Percentiles rank a stretch among this genome's conserved stretches.
These are phyloP conservation scores for Gastrodia elata DNA, from an alignment of 106 monocot genomes.

Conservation along the genomic window DNA sequence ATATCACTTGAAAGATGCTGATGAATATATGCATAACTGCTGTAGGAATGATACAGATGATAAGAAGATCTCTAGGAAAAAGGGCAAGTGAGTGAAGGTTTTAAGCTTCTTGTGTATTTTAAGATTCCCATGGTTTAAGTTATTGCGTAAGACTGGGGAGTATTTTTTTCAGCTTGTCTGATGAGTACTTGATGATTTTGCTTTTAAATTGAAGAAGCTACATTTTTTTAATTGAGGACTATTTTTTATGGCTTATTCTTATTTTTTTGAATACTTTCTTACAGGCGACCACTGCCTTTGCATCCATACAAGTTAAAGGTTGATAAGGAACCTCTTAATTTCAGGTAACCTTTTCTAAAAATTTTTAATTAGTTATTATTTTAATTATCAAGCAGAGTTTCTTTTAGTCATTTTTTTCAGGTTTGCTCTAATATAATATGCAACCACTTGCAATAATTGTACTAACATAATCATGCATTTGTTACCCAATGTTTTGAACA, in stretches of 20 bases:
- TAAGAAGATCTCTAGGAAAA: conserved; percentile 2
- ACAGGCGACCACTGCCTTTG: conserved; percentile 61
- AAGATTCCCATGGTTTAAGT: not conserved
- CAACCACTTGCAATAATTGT: not conserved
- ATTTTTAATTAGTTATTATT: not conserved
- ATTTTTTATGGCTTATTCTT: not conserved
- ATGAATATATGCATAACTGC: conserved; percentile 1
- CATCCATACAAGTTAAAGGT: conserved; percentile 87
- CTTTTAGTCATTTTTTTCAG: not conserved
- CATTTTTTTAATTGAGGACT: not conserved
- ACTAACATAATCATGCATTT: not conserved
- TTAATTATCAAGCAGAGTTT: not conserved
- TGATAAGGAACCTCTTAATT: conserved; percentile 79
- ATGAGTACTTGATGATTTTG: not conserved
- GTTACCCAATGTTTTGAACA: not conserved
- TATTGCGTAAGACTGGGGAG: not conserved
- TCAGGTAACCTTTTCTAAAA: conserved; percentile 33
- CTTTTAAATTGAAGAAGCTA: not conserved
- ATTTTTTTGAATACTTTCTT: not conserved
- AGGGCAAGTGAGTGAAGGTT: not conserved
- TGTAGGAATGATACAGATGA: conserved; percentile 4
- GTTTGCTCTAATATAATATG: not conserved
- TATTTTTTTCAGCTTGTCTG: not conserved
- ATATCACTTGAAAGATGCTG: not conserved
- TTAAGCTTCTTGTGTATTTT: not conserved